Percentiles rank a stretch among this genome's conserved stretches.
Evolutionary conservation across 192 early-diverging fungal species (phyloP).

Genomic region (Backusella westeae): DNA sequence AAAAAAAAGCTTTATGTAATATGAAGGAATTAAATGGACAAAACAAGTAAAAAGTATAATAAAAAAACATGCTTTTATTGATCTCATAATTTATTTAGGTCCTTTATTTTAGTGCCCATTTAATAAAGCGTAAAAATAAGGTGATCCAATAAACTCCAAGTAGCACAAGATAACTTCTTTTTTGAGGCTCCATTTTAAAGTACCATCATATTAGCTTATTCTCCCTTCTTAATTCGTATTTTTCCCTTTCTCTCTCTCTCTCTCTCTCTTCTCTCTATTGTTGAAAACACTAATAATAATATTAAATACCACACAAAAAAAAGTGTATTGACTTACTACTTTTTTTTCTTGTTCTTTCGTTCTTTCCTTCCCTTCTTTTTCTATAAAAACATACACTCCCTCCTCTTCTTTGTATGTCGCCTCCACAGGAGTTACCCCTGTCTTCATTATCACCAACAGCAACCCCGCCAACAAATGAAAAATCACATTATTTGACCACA

Average conservation of each 20-base stretch:
- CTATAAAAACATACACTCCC: neutral
- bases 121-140: neutral
- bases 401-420: neutral
- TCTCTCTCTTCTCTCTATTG: neutral
- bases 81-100: neutral
- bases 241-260: neutral
- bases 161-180: neutral
- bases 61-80: neutral
- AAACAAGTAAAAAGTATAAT: neutral
- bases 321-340: neutral
- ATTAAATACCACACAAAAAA: neutral
- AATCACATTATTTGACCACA: neutral
- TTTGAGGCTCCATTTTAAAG: slow-evolving; percentile 1
- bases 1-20: neutral
- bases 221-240: neutral
- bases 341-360: neutral
- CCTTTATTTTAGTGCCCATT: neutral
- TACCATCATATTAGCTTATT: neutral
- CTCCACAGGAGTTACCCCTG: neutral
- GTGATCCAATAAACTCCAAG: neutral
- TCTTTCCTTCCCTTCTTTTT: neutral
- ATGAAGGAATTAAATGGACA: neutral
- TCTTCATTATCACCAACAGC: neutral
- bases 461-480: slow-evolving; percentile 1
- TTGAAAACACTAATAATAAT: neutral